A percentile compares a stretch with the other conserved stretches of the same genome.
Conservation (phyloP, 345 rosid genomes). For the Lumnitzera racemosa region DNA sequence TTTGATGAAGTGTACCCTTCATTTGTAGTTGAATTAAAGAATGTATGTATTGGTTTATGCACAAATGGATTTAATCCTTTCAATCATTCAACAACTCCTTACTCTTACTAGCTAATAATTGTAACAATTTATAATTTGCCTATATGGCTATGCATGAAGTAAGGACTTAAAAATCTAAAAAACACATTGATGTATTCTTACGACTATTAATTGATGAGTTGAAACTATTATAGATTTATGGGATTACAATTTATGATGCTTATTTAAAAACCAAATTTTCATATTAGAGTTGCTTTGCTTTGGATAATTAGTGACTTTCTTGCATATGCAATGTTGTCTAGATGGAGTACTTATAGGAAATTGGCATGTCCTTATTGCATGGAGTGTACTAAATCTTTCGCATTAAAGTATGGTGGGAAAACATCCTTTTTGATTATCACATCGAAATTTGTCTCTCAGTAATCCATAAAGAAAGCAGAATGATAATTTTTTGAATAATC, state of each 20-base stretch:
- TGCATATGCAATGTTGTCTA: conserved; percentile 1
- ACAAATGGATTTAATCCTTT: conserved; percentile 1
- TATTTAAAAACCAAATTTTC: background rate
- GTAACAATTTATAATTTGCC: conserved; percentile 1
- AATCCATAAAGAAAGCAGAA: background rate
- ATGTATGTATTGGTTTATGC: background rate
- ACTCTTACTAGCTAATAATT: conserved; percentile 6
- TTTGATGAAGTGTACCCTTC: background rate
- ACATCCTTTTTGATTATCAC: background rate
- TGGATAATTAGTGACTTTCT: conserved; percentile 13
- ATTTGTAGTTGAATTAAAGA: background rate
- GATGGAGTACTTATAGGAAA: too few species aligned
- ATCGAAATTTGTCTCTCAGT: background rate
- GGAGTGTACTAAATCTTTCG: background rate
- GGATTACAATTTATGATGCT: background rate
- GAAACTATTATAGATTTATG: background rate
- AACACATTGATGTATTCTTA: background rate
- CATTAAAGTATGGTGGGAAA: background rate
- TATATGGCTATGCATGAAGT: conserved; percentile 3
- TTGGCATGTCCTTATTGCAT: too few species aligned
- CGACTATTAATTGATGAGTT: conserved; percentile 6
- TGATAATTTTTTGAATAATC: background rate
- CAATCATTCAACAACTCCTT: background rate
- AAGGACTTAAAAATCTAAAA: background rate
- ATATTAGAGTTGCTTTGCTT: background rate